Conservation (phyloP, 108 stramenopile species). For the Cylindrotheca fusiformis region DNA sequence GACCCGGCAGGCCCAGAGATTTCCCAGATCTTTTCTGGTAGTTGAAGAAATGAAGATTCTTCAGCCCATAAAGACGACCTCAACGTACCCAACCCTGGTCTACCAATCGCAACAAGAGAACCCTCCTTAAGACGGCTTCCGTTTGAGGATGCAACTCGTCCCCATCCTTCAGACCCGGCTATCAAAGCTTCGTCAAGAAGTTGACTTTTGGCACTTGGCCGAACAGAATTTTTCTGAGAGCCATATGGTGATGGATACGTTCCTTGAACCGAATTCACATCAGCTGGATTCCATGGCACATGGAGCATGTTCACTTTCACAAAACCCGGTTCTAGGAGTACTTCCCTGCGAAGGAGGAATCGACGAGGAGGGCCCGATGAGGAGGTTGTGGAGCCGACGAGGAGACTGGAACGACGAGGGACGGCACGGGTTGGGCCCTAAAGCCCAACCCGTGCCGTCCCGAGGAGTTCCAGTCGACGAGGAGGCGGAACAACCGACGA, state of each 20-base stretch:
- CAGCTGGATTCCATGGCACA: slow-evolving; percentile 59
- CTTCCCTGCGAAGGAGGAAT: no score
- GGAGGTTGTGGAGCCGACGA: no score
- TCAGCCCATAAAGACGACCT: slow-evolving; percentile 39
- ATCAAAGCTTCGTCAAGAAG: slow-evolving; percentile 17
- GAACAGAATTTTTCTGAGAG: not conserved
- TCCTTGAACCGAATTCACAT: slow-evolving; percentile 51
- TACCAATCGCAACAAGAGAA: slow-evolving; percentile 31
- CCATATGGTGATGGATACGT: slow-evolving; percentile 37
- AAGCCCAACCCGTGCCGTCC: no score
- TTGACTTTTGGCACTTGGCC: slow-evolving; percentile 14
- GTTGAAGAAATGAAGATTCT: slow-evolving; percentile 5
- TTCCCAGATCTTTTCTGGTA: slow-evolving; percentile 11
- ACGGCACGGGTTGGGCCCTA: no score
- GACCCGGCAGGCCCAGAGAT: slow-evolving; percentile 22
- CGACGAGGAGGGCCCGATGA: no score
- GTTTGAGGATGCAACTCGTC: slow-evolving; percentile 18
- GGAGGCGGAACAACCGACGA: no score
- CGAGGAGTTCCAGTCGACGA: no score
- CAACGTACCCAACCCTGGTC: slow-evolving; percentile 43
- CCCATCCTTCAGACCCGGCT: slow-evolving; percentile 50
- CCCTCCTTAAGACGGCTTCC: slow-evolving; percentile 8
- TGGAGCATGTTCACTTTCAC: slow-evolving; percentile 44
- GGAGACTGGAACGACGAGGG: no score
- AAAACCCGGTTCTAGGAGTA: not conserved